Percentiles rank a stretch among this genome's conserved stretches.
These are phyloP conservation scores for Herpotrichia juniperi DNA, from an alignment of 2,329 filamentous ascomycete species.

Conservation along the genomic window DNA sequence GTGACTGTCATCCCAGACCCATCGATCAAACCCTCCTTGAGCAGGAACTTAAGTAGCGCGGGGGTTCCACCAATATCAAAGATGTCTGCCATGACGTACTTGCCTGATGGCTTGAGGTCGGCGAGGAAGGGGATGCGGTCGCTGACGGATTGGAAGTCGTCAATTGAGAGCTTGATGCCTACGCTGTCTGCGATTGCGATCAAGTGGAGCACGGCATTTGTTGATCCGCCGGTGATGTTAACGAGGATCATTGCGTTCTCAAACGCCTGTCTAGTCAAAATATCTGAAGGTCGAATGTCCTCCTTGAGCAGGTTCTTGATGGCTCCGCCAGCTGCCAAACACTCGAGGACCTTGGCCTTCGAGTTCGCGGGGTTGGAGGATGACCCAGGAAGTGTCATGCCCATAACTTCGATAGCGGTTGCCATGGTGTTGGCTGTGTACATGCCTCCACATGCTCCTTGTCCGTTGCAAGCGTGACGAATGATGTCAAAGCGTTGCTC, in stretches of 20 bases:
- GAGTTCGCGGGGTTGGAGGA: slow-evolving; percentile 59
- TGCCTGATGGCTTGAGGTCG: slow-evolving; percentile 59
- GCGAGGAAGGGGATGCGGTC: slow-evolving; percentile 58
- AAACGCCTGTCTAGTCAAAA: slow-evolving; percentile 55
- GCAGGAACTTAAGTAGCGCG: slow-evolving; percentile 56
- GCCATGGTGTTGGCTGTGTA: slow-evolving; percentile 62
- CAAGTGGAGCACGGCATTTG: slow-evolving; percentile 58
- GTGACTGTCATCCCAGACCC: slow-evolving; percentile 58
- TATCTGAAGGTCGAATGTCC: slow-evolving; percentile 57
- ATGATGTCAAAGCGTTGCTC: slow-evolving; percentile 94
- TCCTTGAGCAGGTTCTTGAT: slow-evolving; percentile 59
- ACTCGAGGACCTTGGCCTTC: slow-evolving; percentile 58
- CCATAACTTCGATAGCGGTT: slow-evolving; percentile 58
- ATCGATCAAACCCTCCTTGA: slow-evolving; percentile 56
- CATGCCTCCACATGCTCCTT: slow-evolving; percentile 86
- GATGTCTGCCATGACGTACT: slow-evolving; percentile 66
- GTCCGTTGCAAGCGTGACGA: slow-evolving; percentile 83
- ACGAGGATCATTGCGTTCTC: slow-evolving; percentile 60
- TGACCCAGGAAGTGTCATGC: slow-evolving; percentile 58
- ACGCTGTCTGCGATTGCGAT: slow-evolving; percentile 59
- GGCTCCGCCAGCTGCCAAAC: slow-evolving; percentile 55
- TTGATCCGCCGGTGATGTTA: slow-evolving; percentile 57
- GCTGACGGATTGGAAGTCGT: slow-evolving; percentile 58
- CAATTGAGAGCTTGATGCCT: slow-evolving; percentile 57
- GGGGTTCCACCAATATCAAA: slow-evolving; percentile 58